Evolutionary conservation across 208 protist genomes (phyloP), one percentile per base, ranked within the genome.

Genomic region (Leishmania lainsoni): DNA sequence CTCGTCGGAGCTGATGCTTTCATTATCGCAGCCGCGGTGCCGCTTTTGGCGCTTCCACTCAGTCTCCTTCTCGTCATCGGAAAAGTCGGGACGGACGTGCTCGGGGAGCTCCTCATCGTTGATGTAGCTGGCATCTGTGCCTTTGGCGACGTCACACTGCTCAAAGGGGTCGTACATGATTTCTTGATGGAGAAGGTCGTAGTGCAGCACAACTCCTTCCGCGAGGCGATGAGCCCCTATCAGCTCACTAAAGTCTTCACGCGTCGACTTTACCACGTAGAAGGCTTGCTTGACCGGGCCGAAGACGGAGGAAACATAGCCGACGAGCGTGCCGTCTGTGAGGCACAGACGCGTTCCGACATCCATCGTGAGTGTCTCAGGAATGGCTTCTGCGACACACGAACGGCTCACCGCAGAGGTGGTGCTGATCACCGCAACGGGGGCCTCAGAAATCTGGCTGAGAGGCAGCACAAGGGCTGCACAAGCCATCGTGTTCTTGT

Each of bases 91-190:
- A 20, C 91, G 85, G 12, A 96, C 91, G 76, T 95, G 66, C 39
- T 87, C 84, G 14, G 95, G 95, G 10, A 98, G 90, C 72, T 98
- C 93, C 59, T 96, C 93, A 71, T 98, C 95, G 77, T 98, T 94
- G 42, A 98, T 78, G 80, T 97, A 98, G 77, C 92, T 96, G 0
- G 95, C 95, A 74, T 98, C 95, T 0, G 93, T 98, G 42, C 92
- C 95, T 10, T 86, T 84, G 14, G 76, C 75, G 16, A 76, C 85
- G 70, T 94, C 91, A 54, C 92, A 96, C 81, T 94, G 92, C 58
- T 70, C 61, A 29, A 79, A 79, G 0, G 85, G 84, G 63, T 94
- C 84, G 73, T 85, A 93, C 59, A 96, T 89, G 29, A 96, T 86
- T 35, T 83, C 58, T 45, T 90, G 89, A 49, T 87, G 84, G 10